Conservation (phyloP, 768 basidiomycete species). For the Tricholoma flavovirens region DNA sequence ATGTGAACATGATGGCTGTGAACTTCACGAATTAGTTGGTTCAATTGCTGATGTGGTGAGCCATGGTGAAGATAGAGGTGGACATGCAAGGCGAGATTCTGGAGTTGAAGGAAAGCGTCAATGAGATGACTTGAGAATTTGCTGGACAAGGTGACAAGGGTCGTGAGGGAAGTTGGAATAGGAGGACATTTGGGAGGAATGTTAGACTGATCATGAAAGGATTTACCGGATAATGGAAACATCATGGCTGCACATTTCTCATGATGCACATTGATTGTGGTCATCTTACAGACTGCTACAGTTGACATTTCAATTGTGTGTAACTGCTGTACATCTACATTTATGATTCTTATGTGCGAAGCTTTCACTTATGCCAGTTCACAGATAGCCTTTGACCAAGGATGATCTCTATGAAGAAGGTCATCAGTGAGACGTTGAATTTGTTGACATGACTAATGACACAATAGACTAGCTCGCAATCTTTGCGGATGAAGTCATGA, state of each 20-base stretch:
- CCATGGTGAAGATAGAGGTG: too few relatives aligned
- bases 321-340: constrained; percentile 58
- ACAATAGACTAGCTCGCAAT: constrained; percentile 56
- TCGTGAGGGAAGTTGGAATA: too few relatives aligned
- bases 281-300: constrained; percentile 19
- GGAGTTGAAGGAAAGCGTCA: too few relatives aligned
- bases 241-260: too few relatives aligned
- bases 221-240: background rate
- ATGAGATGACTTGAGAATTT: too few relatives aligned
- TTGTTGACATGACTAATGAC: constrained; percentile 97
- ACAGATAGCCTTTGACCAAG: constrained; percentile 79
- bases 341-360: background rate
- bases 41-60: too few relatives aligned
- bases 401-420: constrained; percentile 91
- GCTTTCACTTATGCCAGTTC: background rate
- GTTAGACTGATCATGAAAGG: background rate
- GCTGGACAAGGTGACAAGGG: too few relatives aligned
- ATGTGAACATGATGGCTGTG: too few relatives aligned
- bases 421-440: constrained; percentile 87
- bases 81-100: too few relatives aligned
- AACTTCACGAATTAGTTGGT: too few relatives aligned
- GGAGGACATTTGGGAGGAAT: too few relatives aligned
- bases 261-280: too few relatives aligned
- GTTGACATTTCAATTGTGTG: constrained; percentile 90
- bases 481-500: constrained; percentile 67